Conservation (phyloP, 1,284 basidiomycete genomes). For the Apiotrichum siamense region DNA sequence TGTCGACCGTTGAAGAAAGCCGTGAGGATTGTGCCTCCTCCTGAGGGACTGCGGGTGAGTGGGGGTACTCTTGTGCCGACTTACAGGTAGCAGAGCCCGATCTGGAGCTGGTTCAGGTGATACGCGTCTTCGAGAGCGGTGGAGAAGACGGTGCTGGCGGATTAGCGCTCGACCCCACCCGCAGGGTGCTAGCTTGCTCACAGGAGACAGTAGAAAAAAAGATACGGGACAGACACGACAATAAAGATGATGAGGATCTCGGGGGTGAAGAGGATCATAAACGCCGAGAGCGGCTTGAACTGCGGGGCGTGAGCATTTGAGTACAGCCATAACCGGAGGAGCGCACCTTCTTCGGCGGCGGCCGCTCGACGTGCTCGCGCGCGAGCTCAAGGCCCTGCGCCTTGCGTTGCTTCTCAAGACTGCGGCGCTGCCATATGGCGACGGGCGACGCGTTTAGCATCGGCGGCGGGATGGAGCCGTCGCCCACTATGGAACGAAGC, state of each 20-base stretch:
- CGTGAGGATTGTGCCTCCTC: slow-evolving; percentile 32
- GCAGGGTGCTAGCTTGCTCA: too few species aligned
- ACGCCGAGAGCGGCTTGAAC: slow-evolving; percentile 41
- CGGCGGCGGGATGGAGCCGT: slow-evolving; percentile 44
- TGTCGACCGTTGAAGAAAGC: slow-evolving; percentile 38
- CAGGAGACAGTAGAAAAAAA: slow-evolving; percentile 38
- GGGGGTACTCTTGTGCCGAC: neutral
- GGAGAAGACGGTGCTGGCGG: slow-evolving; percentile 34
- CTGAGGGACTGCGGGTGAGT: slow-evolving; percentile 30
- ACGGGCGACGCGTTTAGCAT: slow-evolving; percentile 31
- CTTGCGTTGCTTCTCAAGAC: slow-evolving; percentile 19
- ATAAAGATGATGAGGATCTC: slow-evolving; percentile 40
- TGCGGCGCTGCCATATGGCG: slow-evolving; percentile 20
- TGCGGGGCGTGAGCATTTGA: slow-evolving; percentile 3
- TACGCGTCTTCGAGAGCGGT: slow-evolving; percentile 41
- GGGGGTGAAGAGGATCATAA: slow-evolving; percentile 39
- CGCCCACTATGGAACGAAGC: slow-evolving; percentile 42
- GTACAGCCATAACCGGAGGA: neutral
- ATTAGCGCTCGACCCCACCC: too few species aligned
- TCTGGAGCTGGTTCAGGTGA: slow-evolving; percentile 38
- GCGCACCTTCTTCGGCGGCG: slow-evolving; percentile 28
- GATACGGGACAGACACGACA: slow-evolving; percentile 37
- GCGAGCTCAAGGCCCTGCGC: slow-evolving; percentile 20
- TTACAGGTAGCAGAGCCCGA: slow-evolving; percentile 46
- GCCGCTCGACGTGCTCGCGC: slow-evolving; percentile 26